Conservation (phyloP, 495 filamentous ascomycete genomes). For the Tuber brumale region DNA sequence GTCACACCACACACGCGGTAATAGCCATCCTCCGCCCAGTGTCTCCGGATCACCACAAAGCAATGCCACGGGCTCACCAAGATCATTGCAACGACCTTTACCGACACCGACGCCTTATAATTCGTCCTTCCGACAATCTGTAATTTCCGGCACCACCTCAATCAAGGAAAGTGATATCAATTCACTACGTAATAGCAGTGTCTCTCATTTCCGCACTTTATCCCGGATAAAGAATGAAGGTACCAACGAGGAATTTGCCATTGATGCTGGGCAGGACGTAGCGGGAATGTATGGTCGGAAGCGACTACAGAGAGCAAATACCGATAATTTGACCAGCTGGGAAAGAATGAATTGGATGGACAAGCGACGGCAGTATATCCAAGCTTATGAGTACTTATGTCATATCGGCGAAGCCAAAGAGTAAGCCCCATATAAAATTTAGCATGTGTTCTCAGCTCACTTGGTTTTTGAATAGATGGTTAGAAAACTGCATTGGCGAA, state of each 20-base stretch:
- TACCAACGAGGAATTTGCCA: slow-evolving; percentile 68
- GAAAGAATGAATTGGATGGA: slow-evolving; percentile 96
- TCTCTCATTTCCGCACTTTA: slow-evolving; percentile 74
- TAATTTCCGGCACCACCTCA: slow-evolving; percentile 38
- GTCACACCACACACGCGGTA: slow-evolving; percentile 25
- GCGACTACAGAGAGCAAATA: slow-evolving; percentile 69
- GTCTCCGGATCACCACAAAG: slow-evolving; percentile 15
- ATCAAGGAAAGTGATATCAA: slow-evolving; percentile 40
- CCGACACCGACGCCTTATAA: slow-evolving; percentile 38
- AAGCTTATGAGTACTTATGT: slow-evolving; percentile 98
- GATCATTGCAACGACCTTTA: slow-evolving; percentile 21
- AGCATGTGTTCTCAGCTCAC: neutral
- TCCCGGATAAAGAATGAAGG: slow-evolving; percentile 75
- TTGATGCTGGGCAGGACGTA: slow-evolving; percentile 73
- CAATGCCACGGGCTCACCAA: slow-evolving; percentile 24
- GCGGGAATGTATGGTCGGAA: slow-evolving; percentile 77
- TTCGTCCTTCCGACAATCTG: slow-evolving; percentile 37
- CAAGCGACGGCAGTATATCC: slow-evolving; percentile 88
- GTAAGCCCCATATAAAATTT: slow-evolving; percentile 24
- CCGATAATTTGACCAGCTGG: slow-evolving; percentile 57
- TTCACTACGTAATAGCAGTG: slow-evolving; percentile 41
- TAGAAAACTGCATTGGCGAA: slow-evolving; percentile 85
- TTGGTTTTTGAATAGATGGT: slow-evolving; percentile 55
- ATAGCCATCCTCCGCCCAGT: slow-evolving; percentile 27
- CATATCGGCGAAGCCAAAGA: slow-evolving; percentile 99